These are phyloP conservation scores for Tagetes erecta DNA, from an alignment of 129 eudicot genomes.

Conservation along the genomic window DNA sequence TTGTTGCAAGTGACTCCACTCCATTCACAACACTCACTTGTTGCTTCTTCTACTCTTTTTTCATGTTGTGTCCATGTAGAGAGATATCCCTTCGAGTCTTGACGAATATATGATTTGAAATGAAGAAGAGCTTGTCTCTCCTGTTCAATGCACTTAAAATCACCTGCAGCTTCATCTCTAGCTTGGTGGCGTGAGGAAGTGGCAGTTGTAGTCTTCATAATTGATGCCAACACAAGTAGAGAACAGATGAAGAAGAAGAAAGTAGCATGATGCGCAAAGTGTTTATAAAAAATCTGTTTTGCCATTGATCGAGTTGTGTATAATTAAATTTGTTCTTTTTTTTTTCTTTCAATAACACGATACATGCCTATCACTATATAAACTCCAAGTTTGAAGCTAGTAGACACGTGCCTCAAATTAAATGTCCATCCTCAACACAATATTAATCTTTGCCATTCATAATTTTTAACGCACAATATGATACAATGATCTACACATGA, in stretches of 20 bases:
- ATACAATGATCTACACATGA: no score
- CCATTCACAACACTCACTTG: conserved; percentile 4
- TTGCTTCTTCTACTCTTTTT: conserved; percentile 6
- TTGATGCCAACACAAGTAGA: neutral
- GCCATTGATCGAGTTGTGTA: neutral
- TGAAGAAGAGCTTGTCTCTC: conserved; percentile 8
- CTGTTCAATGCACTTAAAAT: neutral
- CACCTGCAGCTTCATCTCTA: neutral
- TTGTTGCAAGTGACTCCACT: conserved; percentile 22
- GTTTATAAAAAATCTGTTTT: neutral
- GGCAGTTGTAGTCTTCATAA: neutral
- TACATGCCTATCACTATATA: no score
- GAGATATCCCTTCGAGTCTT: neutral
- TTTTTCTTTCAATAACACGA: no score
- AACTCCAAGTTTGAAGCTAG: no score
- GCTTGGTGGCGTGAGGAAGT: no score
- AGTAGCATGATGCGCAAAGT: neutral
- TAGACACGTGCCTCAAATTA: no score
- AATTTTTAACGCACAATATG: no score
- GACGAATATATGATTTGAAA: neutral
- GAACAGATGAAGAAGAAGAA: neutral
- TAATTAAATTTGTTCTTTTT: neutral
- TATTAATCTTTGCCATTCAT: no score
- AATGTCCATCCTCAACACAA: no score
- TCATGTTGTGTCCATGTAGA: conserved; percentile 27